phyloP scores from a whole-genome alignment of 2,329 filamentous ascomycete genomes.

The Oidium heveae region DNA sequence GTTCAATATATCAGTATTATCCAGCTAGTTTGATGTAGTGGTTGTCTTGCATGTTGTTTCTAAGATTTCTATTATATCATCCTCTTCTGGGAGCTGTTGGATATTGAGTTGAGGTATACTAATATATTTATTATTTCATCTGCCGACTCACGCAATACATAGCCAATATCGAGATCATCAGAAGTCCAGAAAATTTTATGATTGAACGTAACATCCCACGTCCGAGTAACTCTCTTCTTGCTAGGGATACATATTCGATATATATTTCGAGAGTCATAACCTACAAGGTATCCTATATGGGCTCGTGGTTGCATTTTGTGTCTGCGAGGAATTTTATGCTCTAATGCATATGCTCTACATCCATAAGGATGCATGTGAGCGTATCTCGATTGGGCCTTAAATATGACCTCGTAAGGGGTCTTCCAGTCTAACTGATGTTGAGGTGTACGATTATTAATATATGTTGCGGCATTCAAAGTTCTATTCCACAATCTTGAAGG shows the following conservation, averaged over 20 bases:
- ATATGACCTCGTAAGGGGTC: neutral
- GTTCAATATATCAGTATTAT: too few relatives aligned
- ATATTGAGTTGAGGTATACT: neutral
- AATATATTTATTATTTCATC: neutral
- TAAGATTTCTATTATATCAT: neutral
- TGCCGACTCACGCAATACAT: neutral
- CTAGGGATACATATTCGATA: neutral
- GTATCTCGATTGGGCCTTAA: neutral
- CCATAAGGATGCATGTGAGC: neutral
- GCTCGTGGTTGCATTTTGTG: neutral
- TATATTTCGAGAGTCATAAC: neutral
- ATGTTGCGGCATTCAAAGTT: neutral
- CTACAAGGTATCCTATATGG: neutral
- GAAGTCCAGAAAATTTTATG: neutral
- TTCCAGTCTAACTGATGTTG: neutral
- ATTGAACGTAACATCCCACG: neutral
- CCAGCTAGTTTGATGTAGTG: too few relatives aligned
- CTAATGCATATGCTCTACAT: constrained; percentile 1
- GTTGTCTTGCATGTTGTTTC: too few relatives aligned
- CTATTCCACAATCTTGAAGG: neutral
- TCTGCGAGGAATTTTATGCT: neutral
- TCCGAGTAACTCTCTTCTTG: neutral
- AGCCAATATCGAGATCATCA: neutral
- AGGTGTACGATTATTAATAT: neutral
- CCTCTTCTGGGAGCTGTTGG: neutral